phyloP scores from a whole-genome alignment of 2,329 filamentous ascomycete species.

The Graphiopsis chlorocephala region DNA sequence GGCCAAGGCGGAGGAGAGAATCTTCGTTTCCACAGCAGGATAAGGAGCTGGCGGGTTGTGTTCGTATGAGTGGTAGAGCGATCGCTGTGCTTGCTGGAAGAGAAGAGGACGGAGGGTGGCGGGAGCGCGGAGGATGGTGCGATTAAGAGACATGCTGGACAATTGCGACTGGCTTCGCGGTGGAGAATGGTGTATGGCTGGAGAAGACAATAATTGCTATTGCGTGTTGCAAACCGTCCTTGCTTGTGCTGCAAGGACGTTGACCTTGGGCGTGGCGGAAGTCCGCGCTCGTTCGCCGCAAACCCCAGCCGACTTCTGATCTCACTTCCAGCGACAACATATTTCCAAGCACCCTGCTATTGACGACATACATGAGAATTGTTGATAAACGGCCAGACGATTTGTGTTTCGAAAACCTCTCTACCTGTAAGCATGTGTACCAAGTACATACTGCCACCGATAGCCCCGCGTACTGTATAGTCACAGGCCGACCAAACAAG shows the following conservation, averaged over 20 bases:
- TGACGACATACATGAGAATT: not conserved
- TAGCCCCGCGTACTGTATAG: not conserved
- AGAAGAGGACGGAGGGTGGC: slow-evolving; percentile 28
- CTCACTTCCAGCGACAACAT: not conserved
- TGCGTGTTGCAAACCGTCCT: not conserved
- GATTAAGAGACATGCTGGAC: slow-evolving; percentile 23
- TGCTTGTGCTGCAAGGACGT: not conserved
- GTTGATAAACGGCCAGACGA: not conserved
- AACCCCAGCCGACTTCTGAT: not conserved
- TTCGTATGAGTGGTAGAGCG: slow-evolving; percentile 69
- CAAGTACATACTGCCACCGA: not conserved
- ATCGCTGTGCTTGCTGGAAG: slow-evolving; percentile 20
- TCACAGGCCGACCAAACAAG: not conserved
- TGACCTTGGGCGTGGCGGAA: not conserved
- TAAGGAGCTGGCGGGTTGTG: slow-evolving; percentile 64
- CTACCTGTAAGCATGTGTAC: not conserved
- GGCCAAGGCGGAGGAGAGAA: slow-evolving; percentile 75
- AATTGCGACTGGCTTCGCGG: not conserved
- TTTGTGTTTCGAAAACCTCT: not conserved
- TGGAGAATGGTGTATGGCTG: not conserved
- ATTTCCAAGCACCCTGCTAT: not conserved
- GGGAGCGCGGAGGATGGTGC: slow-evolving; percentile 28
- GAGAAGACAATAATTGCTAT: not conserved
- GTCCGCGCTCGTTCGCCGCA: slow-evolving; percentile 1
- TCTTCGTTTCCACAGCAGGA: slow-evolving; percentile 65